Conservation (phyloP, 148 eudicot species). For the Drosera capensis region DNA sequence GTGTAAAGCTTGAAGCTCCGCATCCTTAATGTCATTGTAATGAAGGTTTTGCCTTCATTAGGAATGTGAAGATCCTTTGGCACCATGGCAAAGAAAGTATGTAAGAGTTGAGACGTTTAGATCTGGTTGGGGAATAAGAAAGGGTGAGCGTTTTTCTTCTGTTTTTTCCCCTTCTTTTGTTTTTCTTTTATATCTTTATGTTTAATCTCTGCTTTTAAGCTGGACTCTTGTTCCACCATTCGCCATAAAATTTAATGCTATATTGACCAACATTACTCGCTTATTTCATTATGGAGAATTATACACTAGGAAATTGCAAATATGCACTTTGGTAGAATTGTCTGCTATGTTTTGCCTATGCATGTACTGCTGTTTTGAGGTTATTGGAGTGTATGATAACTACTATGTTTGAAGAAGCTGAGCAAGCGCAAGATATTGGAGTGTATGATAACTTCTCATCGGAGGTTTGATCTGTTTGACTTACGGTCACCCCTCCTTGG, state of each 20-base stretch:
- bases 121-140: constrained; percentile 88
- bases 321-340: no score
- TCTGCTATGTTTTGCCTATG: no score
- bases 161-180: neutral
- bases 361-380: no score
- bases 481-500: constrained; percentile 49
- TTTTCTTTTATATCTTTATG: neutral
- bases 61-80: constrained; percentile 87
- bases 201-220: neutral
- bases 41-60: constrained; percentile 8
- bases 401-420: no score
- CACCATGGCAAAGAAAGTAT: constrained; percentile 51
- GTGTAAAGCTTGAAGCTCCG: no score
- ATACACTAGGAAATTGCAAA: no score
- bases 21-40: constrained; percentile 1
- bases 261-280: no score
- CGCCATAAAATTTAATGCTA: no score
- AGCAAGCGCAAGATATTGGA: no score
- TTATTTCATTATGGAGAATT: no score
- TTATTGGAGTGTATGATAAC: no score
- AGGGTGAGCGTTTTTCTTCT: constrained; percentile 43
- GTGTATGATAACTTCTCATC: constrained; percentile 44
- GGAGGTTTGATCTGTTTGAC: constrained; percentile 71
- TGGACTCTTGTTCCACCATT: no score
- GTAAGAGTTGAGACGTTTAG: constrained; percentile 57